Base-by-base conservation (phyloP, 768 basidiomycete genomes). In the Galerina sulciceps region DNA sequence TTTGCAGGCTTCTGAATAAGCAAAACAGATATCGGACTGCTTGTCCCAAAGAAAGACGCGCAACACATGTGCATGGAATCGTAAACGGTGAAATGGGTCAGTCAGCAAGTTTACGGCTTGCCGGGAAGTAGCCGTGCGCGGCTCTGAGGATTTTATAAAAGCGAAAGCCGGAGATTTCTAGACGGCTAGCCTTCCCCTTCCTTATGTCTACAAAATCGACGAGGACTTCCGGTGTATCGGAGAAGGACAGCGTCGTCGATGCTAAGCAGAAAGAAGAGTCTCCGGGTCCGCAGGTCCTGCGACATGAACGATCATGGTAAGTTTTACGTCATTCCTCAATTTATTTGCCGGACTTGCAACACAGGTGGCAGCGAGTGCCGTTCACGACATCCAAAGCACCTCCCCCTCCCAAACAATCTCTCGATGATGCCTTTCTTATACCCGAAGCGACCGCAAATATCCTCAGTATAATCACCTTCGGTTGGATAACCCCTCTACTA, bases 401-500 rank as follows among this genome's bases (percentile, higher is more conserved):
- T 3, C 76, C 75, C 11, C 79, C 79, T 8, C 76, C 88, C 1
- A 80, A 76, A 56, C 64, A 65, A 6, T 87, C 86, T 2, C 69
- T 91, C 1, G 82, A 88, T 44, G 86, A 89, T 55, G 82, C 89
- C 3, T 68, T 72, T 2, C 62, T 84, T 10, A 85, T 86, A 2
- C 93, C 92, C 0, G 91, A 94, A 64, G 79, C 75, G 2, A 80
- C 79, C 1, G 91, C 92, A 0, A 77, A 79, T 38, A 81, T 84
- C 69, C 80, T 85, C 60, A 81, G 76, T 62, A 67, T 82, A 5
- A 61, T 93, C 3, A 87, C 85, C 34, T 96, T 94, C 62, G 71
- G 73, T 43, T 95, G 94, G 93, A 80, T 95, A 17, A 86, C 85
- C 2, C 82, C 85, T 2, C 72, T 95, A 20, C 80, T 96, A 61